A percentile compares a stretch with the other conserved stretches of the same genome.
These are phyloP conservation scores for Sophora flavescens DNA, from an alignment of 306 rosid genomes.

Conservation along the genomic window DNA sequence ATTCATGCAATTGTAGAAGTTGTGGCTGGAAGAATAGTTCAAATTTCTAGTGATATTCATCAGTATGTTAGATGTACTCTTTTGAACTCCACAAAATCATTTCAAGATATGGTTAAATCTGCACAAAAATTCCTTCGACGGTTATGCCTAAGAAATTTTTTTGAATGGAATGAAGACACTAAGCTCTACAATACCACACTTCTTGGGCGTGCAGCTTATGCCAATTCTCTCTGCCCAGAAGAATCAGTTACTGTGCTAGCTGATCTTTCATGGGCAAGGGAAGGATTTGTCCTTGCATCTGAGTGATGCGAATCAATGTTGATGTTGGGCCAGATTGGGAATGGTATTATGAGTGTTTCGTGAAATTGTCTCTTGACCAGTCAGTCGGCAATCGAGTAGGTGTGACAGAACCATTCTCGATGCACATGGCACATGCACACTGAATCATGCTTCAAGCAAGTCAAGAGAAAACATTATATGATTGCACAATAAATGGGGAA, in stretches of 20 bases:
- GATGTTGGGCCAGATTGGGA: slow-evolving; percentile 98
- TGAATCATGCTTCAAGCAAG: slow-evolving; percentile 63
- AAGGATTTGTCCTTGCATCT: slow-evolving; percentile 98
- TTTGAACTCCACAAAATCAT: slow-evolving; percentile 92
- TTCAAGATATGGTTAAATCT: too few relatives aligned
- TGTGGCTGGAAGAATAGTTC: slow-evolving; percentile 97
- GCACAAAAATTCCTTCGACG: slow-evolving; percentile 96
- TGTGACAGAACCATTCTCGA: slow-evolving; percentile 87
- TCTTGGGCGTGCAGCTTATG: slow-evolving; percentile 94
- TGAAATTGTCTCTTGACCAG: slow-evolving; percentile 71
- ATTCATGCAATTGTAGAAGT: slow-evolving; percentile 97
- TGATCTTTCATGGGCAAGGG: slow-evolving; percentile 97
- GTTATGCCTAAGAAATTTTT: slow-evolving; percentile 89
- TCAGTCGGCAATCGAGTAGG: slow-evolving; percentile 95
- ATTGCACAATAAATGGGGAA: slow-evolving; percentile 54
- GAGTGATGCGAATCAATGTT: slow-evolving; percentile 91
- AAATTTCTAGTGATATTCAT: slow-evolving; percentile 87
- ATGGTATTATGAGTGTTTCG: slow-evolving; percentile 77
- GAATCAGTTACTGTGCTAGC: slow-evolving; percentile 94
- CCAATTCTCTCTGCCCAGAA: slow-evolving; percentile 95
- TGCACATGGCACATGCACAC: slow-evolving; percentile 97
- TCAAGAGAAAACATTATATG: slow-evolving; percentile 57
- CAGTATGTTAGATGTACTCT: slow-evolving; percentile 96
- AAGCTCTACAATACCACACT: slow-evolving; percentile 90
- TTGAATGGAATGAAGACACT: slow-evolving; percentile 91